These are phyloP conservation scores for Platanus orientalis DNA, from an alignment of 164 flowering plant species.

Conservation along the genomic window DNA sequence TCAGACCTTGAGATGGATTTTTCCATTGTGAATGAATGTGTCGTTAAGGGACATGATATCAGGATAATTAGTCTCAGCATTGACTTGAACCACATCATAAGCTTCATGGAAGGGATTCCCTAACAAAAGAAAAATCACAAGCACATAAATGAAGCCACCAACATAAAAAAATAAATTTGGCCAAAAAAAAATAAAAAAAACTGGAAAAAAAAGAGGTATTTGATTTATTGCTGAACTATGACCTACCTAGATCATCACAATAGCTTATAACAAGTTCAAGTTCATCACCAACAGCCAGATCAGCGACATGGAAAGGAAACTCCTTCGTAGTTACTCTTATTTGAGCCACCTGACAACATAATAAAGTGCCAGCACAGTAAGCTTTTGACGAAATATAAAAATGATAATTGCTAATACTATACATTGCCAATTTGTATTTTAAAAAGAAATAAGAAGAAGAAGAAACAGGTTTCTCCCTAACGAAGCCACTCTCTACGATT, in stretches of 20 bases:
- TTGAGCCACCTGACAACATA: conserved; percentile 61
- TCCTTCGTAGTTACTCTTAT: conserved; percentile 43
- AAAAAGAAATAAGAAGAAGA: background rate
- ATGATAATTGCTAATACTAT: background rate
- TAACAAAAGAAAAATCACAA: conserved; percentile 21
- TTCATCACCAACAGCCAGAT: conserved; percentile 72
- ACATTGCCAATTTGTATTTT: background rate
- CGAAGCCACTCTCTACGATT: too few relatives aligned
- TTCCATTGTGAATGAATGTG: conserved; percentile 26
- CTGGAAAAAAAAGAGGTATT: background rate
- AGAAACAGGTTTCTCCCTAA: background rate
- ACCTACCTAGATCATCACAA: conserved; percentile 65
- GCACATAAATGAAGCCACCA: conserved; percentile 6
- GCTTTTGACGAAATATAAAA: background rate
- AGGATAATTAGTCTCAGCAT: conserved; percentile 61
- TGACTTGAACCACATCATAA: conserved; percentile 35
- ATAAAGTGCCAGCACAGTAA: conserved; percentile 3
- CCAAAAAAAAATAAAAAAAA: too few relatives aligned
- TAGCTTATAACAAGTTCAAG: conserved; percentile 46
- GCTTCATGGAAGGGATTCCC: conserved; percentile 85
- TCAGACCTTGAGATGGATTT: conserved; percentile 55
- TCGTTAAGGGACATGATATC: conserved; percentile 50
- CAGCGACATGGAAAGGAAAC: conserved; percentile 29
- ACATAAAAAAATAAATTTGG: too few relatives aligned
- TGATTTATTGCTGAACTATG: conserved; percentile 1